Conservation (phyloP, 2,329 filamentous ascomycete genomes). For the Teratosphaeria epicoccoides region DNA sequence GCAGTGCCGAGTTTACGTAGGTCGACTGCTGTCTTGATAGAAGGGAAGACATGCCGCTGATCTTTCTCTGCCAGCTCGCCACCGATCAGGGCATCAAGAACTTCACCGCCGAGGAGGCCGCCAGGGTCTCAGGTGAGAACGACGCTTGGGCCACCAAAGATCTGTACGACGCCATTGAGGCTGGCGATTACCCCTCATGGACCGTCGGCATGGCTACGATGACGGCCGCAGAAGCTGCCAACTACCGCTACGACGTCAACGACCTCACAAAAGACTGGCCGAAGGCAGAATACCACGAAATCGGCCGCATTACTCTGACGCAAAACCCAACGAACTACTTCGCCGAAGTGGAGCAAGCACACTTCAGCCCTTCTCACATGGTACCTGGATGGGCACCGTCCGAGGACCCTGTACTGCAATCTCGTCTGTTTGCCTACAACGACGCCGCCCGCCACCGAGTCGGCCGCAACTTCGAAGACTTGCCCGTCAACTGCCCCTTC, state of each 20-base stretch:
- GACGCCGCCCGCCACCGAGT: slow-evolving; percentile 1
- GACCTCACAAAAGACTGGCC: slow-evolving; percentile 49
- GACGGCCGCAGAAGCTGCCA: slow-evolving; percentile 41
- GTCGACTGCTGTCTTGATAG: slow-evolving; percentile 18
- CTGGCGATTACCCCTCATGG: slow-evolving; percentile 40
- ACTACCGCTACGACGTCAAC: slow-evolving; percentile 41
- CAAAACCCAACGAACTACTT: slow-evolving; percentile 54
- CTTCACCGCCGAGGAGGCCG: slow-evolving; percentile 30
- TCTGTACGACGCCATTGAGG: slow-evolving; percentile 35
- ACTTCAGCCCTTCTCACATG: slow-evolving; percentile 54
- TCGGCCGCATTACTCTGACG: slow-evolving; percentile 44
- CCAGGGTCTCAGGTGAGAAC: slow-evolving; percentile 25
- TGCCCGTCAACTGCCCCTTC: slow-evolving; percentile 19
- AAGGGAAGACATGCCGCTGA: slow-evolving; percentile 34
- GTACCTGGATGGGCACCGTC: slow-evolving; percentile 54
- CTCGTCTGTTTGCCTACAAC: slow-evolving; percentile 44
- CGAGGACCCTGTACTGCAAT: slow-evolving; percentile 51
- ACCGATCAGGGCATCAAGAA: slow-evolving; percentile 38
- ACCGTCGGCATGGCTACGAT: slow-evolving; percentile 46
- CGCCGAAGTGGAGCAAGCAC: slow-evolving; percentile 54
- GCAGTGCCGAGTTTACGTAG: background rate
- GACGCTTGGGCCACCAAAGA: slow-evolving; percentile 31
- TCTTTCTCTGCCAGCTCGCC: slow-evolving; percentile 43
- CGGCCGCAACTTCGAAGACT: background rate
- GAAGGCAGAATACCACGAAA: slow-evolving; percentile 30